Percentiles rank a stretch among this genome's conserved stretches.
These are phyloP conservation scores for Brassica incana DNA, from an alignment of 345 rosid species.

Conservation along the genomic window DNA sequence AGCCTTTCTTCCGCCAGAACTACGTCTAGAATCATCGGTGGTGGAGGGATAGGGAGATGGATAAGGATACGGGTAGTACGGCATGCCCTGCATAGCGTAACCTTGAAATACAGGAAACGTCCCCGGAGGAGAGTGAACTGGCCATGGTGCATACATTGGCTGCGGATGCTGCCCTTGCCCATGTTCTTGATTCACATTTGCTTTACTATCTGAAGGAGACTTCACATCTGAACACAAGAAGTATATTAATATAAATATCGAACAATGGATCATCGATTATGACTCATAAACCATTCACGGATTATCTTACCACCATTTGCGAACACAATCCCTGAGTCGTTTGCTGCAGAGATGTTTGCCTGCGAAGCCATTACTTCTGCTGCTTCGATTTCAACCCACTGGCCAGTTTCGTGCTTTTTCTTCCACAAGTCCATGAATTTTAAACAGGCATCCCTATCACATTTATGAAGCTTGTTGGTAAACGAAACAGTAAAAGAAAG, in stretches of 20 bases:
- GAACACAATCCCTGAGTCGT: slow-evolving; percentile 68
- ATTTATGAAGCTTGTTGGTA: slow-evolving; percentile 4
- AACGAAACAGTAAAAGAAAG: not conserved
- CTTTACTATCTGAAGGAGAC: slow-evolving; percentile 57
- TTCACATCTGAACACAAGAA: slow-evolving; percentile 54
- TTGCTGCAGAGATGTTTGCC: slow-evolving; percentile 55
- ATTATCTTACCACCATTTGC: slow-evolving; percentile 49
- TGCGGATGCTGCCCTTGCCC: slow-evolving; percentile 73
- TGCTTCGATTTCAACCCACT: slow-evolving; percentile 90
- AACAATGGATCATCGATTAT: slow-evolving; percentile 4
- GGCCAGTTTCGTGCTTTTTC: slow-evolving; percentile 92
- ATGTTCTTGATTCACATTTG: slow-evolving; percentile 56
- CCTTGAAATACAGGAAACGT: slow-evolving; percentile 76
- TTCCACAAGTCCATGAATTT: slow-evolving; percentile 85
- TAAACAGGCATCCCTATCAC: slow-evolving; percentile 81
- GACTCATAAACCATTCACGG: not conserved
- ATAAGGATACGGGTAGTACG: slow-evolving; percentile 77
- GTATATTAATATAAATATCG: not conserved
- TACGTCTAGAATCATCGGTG: slow-evolving; percentile 58
- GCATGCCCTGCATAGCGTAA: slow-evolving; percentile 82
- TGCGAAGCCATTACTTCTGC: slow-evolving; percentile 59
- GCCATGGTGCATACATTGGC: slow-evolving; percentile 82
- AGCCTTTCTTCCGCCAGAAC: slow-evolving; percentile 57
- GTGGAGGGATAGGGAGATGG: slow-evolving; percentile 67
- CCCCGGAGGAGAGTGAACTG: slow-evolving; percentile 87